Evolutionary conservation across 805 yeast genomes (phyloP), one percentile per base, ranked within the genome.

Genomic region (Lipomyces orientalis): DNA sequence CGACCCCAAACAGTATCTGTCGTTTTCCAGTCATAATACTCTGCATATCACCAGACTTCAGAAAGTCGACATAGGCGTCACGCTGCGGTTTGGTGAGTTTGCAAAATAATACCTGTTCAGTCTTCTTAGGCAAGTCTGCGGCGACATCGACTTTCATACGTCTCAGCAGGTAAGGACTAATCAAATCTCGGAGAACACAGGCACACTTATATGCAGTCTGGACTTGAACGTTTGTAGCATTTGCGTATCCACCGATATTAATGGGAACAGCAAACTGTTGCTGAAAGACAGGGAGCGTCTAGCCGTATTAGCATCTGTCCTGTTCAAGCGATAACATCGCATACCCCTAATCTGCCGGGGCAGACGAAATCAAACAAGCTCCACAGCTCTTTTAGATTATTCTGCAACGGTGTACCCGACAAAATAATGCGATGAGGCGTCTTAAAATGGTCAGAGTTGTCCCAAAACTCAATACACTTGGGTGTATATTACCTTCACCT

Each of bases 131-230:
- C 58, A 95, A 79, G 76, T 95, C 99, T 65, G 91, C 88, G 0
- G 99, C 99, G 25, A 95, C 99, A 76, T 95, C 99, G 10, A 89
- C 86, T 77, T 95, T 95, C 77, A 95, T 88, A 60, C 99, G 81
- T 71, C 99, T 81, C 59, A 95, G 79, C 62, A 95, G 79, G 77
- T 93, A 95, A 0, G 99, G 99, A 2, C 97, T 87, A 10, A 95
- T 91, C 72, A 94, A 79, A 73, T 95, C 97, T 61, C 97, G 82
- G 62, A 95, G 80, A 1, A 94, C 88, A 4, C 93, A 95, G 0
- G 99, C 99, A 80, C 98, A 95, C 76, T 92, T 92, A 76, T 91
- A 93, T 1, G 98, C 97, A 0, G 98, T 89, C 76, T 94, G 98
- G 0, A 95, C 98, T 76, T 95, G 98, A 2, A 95, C 86, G 76